Percentiles rank a stretch among this genome's conserved stretches.
phyloP scores from a whole-genome alignment of 495 filamentous ascomycete genomes.

The Extremus antarcticus region DNA sequence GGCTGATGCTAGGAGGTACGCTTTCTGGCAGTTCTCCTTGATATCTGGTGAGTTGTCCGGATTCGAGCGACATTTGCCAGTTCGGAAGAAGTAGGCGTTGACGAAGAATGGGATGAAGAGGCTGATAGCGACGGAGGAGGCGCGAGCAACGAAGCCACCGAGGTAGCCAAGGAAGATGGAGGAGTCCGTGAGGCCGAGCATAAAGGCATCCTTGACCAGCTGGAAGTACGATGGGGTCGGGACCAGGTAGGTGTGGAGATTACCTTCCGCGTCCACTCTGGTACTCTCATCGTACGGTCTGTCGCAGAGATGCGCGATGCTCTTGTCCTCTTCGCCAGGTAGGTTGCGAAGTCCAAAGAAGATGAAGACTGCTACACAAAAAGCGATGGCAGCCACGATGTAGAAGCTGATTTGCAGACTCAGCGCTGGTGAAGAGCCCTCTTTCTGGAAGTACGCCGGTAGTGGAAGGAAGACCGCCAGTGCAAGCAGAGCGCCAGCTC shows the following conservation, averaged over 20 bases:
- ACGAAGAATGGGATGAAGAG: constrained; percentile 87
- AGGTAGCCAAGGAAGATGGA: constrained; percentile 80
- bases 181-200: constrained; percentile 60
- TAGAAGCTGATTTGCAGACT: constrained; percentile 78
- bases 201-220: constrained; percentile 49
- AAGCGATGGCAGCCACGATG: constrained; percentile 59
- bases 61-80: constrained; percentile 61
- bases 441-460: constrained; percentile 61
- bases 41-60: constrained; percentile 45
- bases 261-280: background rate
- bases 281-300: constrained; percentile 12
- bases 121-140: constrained; percentile 90
- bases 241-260: constrained; percentile 11
- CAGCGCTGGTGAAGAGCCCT: constrained; percentile 51
- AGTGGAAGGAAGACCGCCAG: constrained; percentile 74
- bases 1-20: constrained; percentile 74
- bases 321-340: constrained; percentile 66
- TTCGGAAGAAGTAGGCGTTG: constrained; percentile 76
- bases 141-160: constrained; percentile 88
- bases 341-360: constrained; percentile 71
- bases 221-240: constrained; percentile 24
- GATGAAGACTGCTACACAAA: constrained; percentile 61
- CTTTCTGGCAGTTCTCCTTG: constrained; percentile 67
- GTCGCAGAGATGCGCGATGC: constrained; percentile 43
- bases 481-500: constrained; percentile 80